Conservation (phyloP, 2,329 filamentous ascomycete genomes). For the Ascochyta koolunga region DNA sequence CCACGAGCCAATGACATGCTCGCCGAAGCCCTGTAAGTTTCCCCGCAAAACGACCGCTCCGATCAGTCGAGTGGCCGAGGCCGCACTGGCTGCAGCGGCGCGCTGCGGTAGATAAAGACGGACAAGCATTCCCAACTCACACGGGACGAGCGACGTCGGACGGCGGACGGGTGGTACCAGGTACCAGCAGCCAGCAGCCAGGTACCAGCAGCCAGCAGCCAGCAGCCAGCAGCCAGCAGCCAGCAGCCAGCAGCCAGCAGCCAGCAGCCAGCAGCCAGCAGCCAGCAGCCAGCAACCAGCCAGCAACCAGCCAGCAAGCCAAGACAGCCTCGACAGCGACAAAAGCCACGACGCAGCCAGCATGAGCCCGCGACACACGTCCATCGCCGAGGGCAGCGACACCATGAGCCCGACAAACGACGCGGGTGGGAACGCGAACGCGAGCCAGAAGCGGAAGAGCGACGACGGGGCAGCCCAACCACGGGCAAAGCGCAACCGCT, state of each 20-base stretch:
- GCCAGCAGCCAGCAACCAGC: not conserved
- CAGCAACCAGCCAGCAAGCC: too few relatives aligned
- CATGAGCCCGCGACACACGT: constrained; percentile 14
- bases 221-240: not conserved
- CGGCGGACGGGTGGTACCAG: constrained; percentile 3
- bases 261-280: not conserved
- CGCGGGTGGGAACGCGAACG: constrained; percentile 37
- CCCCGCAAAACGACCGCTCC: constrained; percentile 15
- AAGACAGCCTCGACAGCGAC: not conserved
- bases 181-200: not conserved
- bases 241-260: not conserved
- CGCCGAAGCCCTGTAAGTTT: not conserved
- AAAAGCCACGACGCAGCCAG: not conserved
- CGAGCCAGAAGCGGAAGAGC: constrained; percentile 51
- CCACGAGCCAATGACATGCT: constrained; percentile 1
- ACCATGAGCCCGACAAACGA: constrained; percentile 44
- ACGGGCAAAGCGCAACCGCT: constrained; percentile 68
- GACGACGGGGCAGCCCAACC: constrained; percentile 54
- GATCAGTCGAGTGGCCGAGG: constrained; percentile 12
- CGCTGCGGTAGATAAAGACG: not conserved
- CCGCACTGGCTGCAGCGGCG: constrained; percentile 2
- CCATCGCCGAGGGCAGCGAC: constrained; percentile 32
- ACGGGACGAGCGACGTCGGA: constrained; percentile 3
- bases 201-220: not conserved
- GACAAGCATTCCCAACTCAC: not conserved